phyloP scores from a whole-genome alignment of 371 early-diverging fungal genomes.

The Mucor mucedo region DNA sequence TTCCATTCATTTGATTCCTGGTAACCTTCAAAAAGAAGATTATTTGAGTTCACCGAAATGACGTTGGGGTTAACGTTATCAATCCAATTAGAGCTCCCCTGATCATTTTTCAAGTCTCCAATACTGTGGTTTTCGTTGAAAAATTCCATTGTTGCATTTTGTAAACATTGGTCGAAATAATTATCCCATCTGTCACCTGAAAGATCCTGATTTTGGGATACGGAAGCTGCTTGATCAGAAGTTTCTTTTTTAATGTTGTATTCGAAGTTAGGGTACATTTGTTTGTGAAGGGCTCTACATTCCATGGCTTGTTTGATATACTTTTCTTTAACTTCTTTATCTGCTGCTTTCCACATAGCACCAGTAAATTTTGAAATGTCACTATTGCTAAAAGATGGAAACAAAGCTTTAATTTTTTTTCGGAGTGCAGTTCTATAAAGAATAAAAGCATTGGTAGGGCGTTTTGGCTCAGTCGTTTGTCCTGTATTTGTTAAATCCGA shows the following conservation, averaged over 20 bases:
- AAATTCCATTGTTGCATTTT: background rate
- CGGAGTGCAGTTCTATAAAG: slow-evolving; percentile 13
- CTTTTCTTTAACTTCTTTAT: slow-evolving; percentile 7
- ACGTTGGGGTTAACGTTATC: background rate
- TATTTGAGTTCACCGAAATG: background rate
- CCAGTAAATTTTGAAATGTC: slow-evolving; percentile 22
- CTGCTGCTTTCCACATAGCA: slow-evolving; percentile 23
- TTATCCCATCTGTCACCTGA: background rate
- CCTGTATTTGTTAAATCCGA: background rate
- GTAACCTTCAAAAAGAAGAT: background rate
- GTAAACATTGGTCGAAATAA: background rate
- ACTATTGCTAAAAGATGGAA: slow-evolving; percentile 20
- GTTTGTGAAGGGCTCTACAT: slow-evolving; percentile 14
- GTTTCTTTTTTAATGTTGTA: slow-evolving; percentile 11
- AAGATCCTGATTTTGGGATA: background rate
- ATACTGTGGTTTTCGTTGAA: background rate
- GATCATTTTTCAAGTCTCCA: background rate
- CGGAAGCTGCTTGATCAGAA: background rate
- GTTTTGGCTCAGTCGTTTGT: slow-evolving; percentile 1
- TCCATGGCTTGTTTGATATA: slow-evolving; percentile 17
- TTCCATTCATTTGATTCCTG: slow-evolving; percentile 11
- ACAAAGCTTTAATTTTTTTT: slow-evolving; percentile 13
- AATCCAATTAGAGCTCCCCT: background rate
- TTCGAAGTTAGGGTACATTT: slow-evolving; percentile 17
- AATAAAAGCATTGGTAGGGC: slow-evolving; percentile 26